Conservation (phyloP, 805 yeast genomes). For the Yamadazyma ubonensis region DNA sequence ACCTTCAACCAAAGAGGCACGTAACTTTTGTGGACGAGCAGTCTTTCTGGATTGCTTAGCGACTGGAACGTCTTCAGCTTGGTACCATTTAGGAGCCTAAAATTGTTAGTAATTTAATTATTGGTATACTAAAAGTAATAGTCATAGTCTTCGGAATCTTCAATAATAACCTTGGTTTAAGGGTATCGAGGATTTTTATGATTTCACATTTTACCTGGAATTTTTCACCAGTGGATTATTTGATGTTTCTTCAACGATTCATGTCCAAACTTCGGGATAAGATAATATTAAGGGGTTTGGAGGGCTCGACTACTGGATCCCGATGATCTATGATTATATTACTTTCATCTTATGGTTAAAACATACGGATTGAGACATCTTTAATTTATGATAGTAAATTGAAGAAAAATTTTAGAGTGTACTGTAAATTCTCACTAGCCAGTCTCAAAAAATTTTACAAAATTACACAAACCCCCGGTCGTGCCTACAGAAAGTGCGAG, state of each 20-base stretch:
- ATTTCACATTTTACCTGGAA: too few species aligned
- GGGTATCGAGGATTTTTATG: too few species aligned
- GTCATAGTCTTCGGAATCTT: neutral
- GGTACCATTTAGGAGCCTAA: constrained; percentile 89
- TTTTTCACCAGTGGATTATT: neutral
- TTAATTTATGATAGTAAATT: constrained; percentile 15
- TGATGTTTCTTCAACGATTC: neutral
- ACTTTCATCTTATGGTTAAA: constrained; percentile 3
- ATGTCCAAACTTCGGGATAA: neutral
- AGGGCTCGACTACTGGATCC: neutral
- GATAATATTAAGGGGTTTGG: neutral
- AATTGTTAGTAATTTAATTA: constrained; percentile 18
- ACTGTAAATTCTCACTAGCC: constrained; percentile 12
- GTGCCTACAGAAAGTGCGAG: constrained; percentile 6
- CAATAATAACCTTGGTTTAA: too few species aligned
- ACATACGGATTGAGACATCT: constrained; percentile 21
- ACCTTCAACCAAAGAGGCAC: constrained; percentile 96
- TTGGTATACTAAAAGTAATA: neutral
- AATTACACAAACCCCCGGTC: constrained; percentile 12
- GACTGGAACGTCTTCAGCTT: constrained; percentile 86
- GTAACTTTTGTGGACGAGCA: constrained; percentile 89
- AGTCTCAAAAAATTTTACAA: constrained; percentile 12
- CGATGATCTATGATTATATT: neutral
- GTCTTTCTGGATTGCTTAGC: constrained; percentile 89
- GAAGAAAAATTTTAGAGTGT: constrained; percentile 15